Evolutionary conservation across 108 stramenopile genomes (phyloP), one percentile per base, ranked within the genome.

Genomic region (Cylindrotheca fusiformis): DNA sequence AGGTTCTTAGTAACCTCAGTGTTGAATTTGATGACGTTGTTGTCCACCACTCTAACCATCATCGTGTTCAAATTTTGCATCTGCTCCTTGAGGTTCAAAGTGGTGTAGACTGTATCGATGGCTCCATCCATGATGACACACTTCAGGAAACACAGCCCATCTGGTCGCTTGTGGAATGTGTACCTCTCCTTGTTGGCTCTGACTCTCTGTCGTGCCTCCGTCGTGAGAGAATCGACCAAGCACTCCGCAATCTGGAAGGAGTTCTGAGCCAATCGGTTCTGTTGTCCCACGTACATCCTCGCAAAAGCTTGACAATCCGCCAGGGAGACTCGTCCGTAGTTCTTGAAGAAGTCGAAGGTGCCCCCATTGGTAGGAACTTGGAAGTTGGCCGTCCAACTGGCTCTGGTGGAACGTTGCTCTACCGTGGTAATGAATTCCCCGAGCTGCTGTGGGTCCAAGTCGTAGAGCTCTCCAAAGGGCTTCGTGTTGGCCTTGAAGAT

Each of bases 1-100:
- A 63, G 32, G 4, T n/a, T n/a, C n/a, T 46, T 29, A 2, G 17
- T 23, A 19, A 80, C 79, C 23, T 76, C 22, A 6, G 23, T 21
- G 61, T 80, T 71, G 71, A 75, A 76, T 44, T 67, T 49, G n/a
- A 30, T 21, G 32, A 77, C 51, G 46, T 77, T 30, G 20, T 17
- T 36, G 18, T 59, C n/a, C n/a, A n/a, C 56, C 26, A 63, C 17
- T 19, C 33, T 54, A n/a, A 14, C 14, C 60, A 75, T 75, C 60
- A 52, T 48, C 3, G 3, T 18, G 47, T 69, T 55, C n/a, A 73
- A 41, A 32, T 30, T 53, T 8, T 33, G 28, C 4, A 78, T 31
- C 21, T 70, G 57, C 32, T 6, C 46, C 5, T 46, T 45, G 24
- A 79, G 18, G 48, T 23, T 22, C 2, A 29, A 53, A 3, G 55